phyloP scores from a whole-genome alignment of 2,329 filamentous ascomycete species.

The Elsinoe perseae region DNA sequence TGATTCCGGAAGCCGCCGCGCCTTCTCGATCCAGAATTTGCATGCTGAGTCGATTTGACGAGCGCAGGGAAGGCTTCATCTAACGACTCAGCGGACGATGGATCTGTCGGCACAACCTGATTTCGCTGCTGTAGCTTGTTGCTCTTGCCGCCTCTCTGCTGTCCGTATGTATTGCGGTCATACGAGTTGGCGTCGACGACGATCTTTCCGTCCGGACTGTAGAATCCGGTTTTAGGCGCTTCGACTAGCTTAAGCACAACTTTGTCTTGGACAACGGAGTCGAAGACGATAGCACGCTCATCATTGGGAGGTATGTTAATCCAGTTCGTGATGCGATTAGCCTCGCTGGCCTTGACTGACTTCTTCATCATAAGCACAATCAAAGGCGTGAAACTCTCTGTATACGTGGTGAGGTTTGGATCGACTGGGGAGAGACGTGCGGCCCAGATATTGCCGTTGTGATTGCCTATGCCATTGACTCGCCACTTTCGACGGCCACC shows the following conservation, averaged over 20 bases:
- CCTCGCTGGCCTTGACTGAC: slow-evolving; percentile 69
- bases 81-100: slow-evolving; percentile 7
- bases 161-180: slow-evolving; percentile 46
- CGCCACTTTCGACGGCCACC: slow-evolving; percentile 78
- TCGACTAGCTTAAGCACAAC: slow-evolving; percentile 72
- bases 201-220: slow-evolving; percentile 52
- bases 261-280: slow-evolving; percentile 81
- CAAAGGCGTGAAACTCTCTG: slow-evolving; percentile 68
- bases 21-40: slow-evolving; percentile 27
- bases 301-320: slow-evolving; percentile 54
- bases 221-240: slow-evolving; percentile 51
- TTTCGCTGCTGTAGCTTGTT: slow-evolving; percentile 22
- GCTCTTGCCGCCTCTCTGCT: slow-evolving; percentile 42
- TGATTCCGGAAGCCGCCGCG: slow-evolving; percentile 22
- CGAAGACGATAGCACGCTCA: slow-evolving; percentile 67
- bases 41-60: slow-evolving; percentile 16
- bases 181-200: not conserved
- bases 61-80: slow-evolving; percentile 19
- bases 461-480: slow-evolving; percentile 65
- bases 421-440: slow-evolving; percentile 68
- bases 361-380: slow-evolving; percentile 76
- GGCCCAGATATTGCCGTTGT: slow-evolving; percentile 81
- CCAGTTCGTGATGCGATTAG: slow-evolving; percentile 76
- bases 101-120: not conserved
- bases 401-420: slow-evolving; percentile 60